Conservation (phyloP, 192 early-diverging fungal species). For the Entomortierella lignicola region DNA sequence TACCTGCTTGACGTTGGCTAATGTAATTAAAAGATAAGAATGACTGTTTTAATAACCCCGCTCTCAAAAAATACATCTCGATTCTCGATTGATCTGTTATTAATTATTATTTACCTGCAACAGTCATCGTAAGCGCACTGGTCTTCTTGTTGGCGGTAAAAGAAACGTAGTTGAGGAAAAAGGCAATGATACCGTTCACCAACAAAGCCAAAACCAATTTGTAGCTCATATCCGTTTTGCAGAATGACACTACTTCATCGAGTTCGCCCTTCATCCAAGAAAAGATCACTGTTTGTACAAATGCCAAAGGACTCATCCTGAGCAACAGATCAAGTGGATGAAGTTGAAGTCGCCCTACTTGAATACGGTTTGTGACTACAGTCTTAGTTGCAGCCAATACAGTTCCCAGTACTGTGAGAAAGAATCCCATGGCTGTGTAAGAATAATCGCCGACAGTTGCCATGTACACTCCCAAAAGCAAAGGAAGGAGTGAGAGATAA, state of each 20-base stretch:
- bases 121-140: conserved; percentile 85
- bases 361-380: conserved; percentile 84
- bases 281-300: conserved; percentile 76
- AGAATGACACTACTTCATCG: conserved; percentile 52
- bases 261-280: conserved; percentile 76
- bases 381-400: conserved; percentile 85
- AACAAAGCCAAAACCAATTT: conserved; percentile 65
- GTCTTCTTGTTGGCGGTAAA: conserved; percentile 91
- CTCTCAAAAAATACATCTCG: background rate
- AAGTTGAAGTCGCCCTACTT: conserved; percentile 82
- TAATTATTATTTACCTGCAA: conserved; percentile 49
- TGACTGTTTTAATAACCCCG: background rate
- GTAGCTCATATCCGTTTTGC: conserved; percentile 56
- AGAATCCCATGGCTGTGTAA: conserved; percentile 77
- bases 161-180: conserved; percentile 86
- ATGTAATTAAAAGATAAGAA: background rate
- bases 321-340: conserved; percentile 85
- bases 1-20: conserved; percentile 81
- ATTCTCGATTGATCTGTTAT: background rate
- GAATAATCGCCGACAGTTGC: conserved; percentile 87
- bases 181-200: conserved; percentile 86
- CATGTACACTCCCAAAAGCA: conserved; percentile 82
- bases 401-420: conserved; percentile 83
- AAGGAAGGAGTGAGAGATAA: conserved; percentile 71
- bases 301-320: conserved; percentile 82